Evolutionary conservation across 345 rosid genomes (phyloP).

Genomic region (Populus deltoides): DNA sequence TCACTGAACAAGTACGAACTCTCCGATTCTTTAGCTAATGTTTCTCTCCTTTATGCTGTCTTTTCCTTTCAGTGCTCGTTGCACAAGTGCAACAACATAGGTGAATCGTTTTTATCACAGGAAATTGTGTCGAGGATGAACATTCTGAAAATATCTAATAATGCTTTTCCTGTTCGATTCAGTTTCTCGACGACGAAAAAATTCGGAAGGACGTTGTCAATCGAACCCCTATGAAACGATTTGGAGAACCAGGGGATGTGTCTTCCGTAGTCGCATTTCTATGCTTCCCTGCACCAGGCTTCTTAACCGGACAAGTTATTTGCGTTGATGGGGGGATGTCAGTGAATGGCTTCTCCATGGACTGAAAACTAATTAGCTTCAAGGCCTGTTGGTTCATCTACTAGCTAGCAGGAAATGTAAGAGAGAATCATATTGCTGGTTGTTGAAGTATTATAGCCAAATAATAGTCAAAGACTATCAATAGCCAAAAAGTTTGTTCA

Average conservation of each 20-base stretch:
- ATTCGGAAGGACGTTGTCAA: neutral
- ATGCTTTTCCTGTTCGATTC: neutral
- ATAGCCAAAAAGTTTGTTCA: too few relatives aligned
- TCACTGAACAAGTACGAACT: neutral
- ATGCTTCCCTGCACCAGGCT: neutral
- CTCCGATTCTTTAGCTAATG: neutral
- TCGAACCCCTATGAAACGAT: neutral
- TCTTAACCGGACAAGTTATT: neutral
- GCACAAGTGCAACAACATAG: too few relatives aligned
- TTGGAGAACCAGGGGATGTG: slow-evolving; percentile 2
- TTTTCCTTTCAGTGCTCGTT: neutral
- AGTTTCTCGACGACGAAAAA: neutral
- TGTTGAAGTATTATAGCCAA: neutral
- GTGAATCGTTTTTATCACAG: too few relatives aligned
- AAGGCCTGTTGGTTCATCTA: neutral
- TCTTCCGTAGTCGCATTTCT: neutral
- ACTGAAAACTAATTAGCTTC: neutral
- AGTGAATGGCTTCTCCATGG: neutral
- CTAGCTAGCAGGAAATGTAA: neutral
- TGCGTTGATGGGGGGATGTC: neutral
- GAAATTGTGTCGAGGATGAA: too few relatives aligned
- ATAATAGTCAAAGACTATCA: neutral
- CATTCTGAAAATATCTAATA: neutral
- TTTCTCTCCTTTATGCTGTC: neutral
- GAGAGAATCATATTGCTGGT: neutral